Conservation (phyloP, 176 grass and related monocot species). For the Musa schizocarpa region DNA sequence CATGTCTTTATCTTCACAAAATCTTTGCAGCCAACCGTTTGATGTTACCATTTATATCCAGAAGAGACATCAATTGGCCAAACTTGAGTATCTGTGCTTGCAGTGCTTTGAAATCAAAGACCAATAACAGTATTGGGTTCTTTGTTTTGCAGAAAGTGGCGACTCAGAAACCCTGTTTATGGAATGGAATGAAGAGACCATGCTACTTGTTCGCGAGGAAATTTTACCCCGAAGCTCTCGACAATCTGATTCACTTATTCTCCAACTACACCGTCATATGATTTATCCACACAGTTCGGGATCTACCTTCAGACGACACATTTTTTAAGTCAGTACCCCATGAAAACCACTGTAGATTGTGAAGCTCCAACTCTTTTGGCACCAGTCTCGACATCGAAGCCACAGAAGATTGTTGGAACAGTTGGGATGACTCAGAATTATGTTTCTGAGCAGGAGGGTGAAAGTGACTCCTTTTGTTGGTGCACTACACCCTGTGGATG, state of each 20-base stretch:
- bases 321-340: slow-evolving; percentile 16
- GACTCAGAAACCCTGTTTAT: slow-evolving; percentile 58
- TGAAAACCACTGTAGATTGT: slow-evolving; percentile 47
- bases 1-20: too few species aligned
- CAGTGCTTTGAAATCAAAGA: neutral
- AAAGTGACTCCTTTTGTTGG: slow-evolving; percentile 35
- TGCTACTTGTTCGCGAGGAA: slow-evolving; percentile 96
- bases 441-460: slow-evolving; percentile 22
- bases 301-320: slow-evolving; percentile 21
- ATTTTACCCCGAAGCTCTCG: slow-evolving; percentile 69
- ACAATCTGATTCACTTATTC: slow-evolving; percentile 73
- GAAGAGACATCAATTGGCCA: too few species aligned
- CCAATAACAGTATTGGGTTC: neutral
- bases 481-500: slow-evolving; percentile 10
- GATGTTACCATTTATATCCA: too few species aligned
- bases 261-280: slow-evolving; percentile 70
- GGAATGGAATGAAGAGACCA: slow-evolving; percentile 90
- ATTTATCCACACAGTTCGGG: slow-evolving; percentile 14
- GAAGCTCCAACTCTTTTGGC: slow-evolving; percentile 22
- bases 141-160: slow-evolving; percentile 48
- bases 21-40: too few species aligned
- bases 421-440: slow-evolving; percentile 27
- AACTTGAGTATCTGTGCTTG: too few species aligned
- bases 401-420: slow-evolving; percentile 25
- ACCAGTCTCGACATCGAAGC: neutral